Percentiles rank a stretch among this genome's conserved stretches.
Evolutionary conservation across 139 green algal species (phyloP).

Genomic region (Chlorella vulgaris): DNA sequence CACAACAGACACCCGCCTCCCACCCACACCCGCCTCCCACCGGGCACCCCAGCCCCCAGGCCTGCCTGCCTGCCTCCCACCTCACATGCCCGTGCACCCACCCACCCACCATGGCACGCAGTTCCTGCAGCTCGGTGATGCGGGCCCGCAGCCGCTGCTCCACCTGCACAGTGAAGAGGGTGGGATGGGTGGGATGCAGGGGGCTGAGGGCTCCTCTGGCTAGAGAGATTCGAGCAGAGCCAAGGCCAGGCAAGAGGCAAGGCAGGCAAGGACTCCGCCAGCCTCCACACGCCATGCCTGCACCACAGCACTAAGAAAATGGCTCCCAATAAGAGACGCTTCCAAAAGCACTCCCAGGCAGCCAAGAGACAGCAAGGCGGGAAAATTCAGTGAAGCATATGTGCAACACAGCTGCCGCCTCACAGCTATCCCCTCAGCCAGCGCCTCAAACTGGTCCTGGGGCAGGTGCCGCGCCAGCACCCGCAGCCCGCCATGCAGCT

Average conservation of each 20-base stretch:
- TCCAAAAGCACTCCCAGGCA: neutral
- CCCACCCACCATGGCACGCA: constrained; percentile 53
- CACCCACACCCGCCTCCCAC: too few relatives aligned
- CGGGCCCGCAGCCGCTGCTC: constrained; percentile 83
- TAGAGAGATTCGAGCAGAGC: too few relatives aligned
- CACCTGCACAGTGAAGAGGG: constrained; percentile 49
- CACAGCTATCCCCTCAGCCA: constrained; percentile 75
- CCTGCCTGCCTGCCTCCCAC: too few relatives aligned
- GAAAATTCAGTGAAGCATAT: too few relatives aligned
- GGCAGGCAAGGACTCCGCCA: too few relatives aligned
- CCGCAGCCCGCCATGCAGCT: constrained; percentile 71
- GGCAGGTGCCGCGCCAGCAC: constrained; percentile 84
- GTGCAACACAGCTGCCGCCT: too few relatives aligned
- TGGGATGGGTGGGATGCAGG: neutral
- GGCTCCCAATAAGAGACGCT: too few relatives aligned
- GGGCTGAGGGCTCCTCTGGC: neutral
- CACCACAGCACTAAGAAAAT: too few relatives aligned
- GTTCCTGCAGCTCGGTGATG: constrained; percentile 86
- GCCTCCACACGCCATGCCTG: too few relatives aligned
- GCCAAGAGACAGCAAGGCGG: neutral
- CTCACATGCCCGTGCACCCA: too few relatives aligned
- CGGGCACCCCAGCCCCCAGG: neutral
- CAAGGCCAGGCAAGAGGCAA: too few relatives aligned
- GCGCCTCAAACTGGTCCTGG: constrained; percentile 74
- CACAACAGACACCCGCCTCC: too few relatives aligned